Evolutionary conservation across 2,329 filamentous ascomycete species (phyloP), one percentile per base, ranked within the genome.

Genomic region (Sphaerostilbella broomeana): DNA sequence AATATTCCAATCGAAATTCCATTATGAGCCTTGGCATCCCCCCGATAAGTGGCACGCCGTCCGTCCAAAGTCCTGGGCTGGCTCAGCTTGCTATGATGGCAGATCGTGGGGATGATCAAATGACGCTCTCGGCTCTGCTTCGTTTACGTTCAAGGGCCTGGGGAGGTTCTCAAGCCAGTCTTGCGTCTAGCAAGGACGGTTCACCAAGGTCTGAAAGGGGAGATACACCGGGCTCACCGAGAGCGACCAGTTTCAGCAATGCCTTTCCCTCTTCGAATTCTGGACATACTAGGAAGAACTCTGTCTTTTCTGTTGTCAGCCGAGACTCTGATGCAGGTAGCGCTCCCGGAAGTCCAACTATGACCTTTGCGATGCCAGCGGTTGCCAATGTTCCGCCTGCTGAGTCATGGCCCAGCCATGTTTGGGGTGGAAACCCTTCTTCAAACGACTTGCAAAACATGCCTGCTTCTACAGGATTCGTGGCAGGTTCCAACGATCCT

Each of bases 1-100:
- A 98, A 62, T 95, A 94, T 68, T 95, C 87, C 28, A 95, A 94
- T 43, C 79, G 92, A 30, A 97, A 95, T 57, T 94, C 86, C 1
- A 77, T 94, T 43, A 85, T 94, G 67, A 86, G 83, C 43, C 67
- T 90, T 45, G 64, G 62, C 19, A 61, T 66, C 43, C 57, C 61
- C 9, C 51, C 57, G 4, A 53, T 61, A 20, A 54, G 55, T 42
- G 58, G 55, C 8, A 75, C 66, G 27, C 61, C 62, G 1, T 44
- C 45, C 3, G 53, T 86, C 3, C 70, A 79, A 21, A 86, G 81
- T 48, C 84, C 86, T 1, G 84, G 84, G 0, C 68, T 94, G 17
- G 83, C 84, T 1, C 84, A 94, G 56, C 67, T 95, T 17, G 83
- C 86, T 1, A 75, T 72, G 70, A 73, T 67, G 72, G 69, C 69